phyloP scores from a whole-genome alignment of 2,329 filamentous ascomycete species.

The Elsinoe australis region DNA sequence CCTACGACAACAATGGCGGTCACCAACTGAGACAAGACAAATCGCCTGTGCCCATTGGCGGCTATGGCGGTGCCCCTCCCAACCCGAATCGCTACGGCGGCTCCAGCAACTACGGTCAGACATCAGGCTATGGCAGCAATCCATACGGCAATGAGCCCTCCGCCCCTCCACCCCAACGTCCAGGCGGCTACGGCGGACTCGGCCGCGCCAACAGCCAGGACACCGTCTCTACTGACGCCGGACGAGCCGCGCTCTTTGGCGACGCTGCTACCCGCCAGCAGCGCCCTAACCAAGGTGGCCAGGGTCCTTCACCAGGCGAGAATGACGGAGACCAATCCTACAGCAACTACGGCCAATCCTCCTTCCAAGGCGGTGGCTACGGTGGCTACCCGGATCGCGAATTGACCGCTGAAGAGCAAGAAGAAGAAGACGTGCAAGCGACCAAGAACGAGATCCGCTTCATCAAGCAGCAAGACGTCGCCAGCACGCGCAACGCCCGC shows the following conservation, averaged over 20 bases:
- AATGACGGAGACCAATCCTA: constrained; percentile 24
- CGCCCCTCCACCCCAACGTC: constrained; percentile 28
- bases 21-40: constrained; percentile 38
- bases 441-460: constrained; percentile 67
- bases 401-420: constrained; percentile 72
- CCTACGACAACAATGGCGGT: constrained; percentile 26
- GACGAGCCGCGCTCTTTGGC: constrained; percentile 59
- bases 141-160: constrained; percentile 39
- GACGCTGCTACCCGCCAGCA: constrained; percentile 47
- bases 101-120: constrained; percentile 32
- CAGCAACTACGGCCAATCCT: constrained; percentile 19
- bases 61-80: constrained; percentile 34
- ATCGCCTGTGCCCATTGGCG: constrained; percentile 37
- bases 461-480: constrained; percentile 69
- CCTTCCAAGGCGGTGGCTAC: constrained; percentile 29
- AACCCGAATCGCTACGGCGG: constrained; percentile 23
- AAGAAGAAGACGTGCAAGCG: constrained; percentile 62
- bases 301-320: constrained; percentile 21
- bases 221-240: constrained; percentile 44
- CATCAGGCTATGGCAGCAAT: constrained; percentile 45
- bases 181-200: constrained; percentile 50
- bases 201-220: constrained; percentile 44
- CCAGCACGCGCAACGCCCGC: constrained; percentile 62
- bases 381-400: constrained; percentile 60
- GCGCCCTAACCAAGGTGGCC: constrained; percentile 33